Evolutionary conservation across 2,329 filamentous ascomycete genomes (phyloP).

Genomic region (Samsoniella hepiali): DNA sequence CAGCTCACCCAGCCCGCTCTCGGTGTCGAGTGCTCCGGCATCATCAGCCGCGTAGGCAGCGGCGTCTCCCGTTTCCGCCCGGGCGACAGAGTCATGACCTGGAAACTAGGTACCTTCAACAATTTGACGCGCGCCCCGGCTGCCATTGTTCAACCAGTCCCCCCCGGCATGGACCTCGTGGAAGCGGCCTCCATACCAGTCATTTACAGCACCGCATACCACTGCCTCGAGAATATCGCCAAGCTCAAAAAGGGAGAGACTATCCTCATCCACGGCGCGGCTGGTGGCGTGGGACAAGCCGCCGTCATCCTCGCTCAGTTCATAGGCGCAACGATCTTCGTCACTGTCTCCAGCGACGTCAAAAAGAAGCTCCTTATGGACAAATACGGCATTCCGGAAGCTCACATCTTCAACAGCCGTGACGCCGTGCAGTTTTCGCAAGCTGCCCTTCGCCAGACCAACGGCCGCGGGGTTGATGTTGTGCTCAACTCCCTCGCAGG

Average conservation of each 20-base stretch:
- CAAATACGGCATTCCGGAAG: slow-evolving; percentile 29
- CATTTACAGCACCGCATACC: slow-evolving; percentile 28
- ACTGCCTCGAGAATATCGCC: slow-evolving; percentile 27
- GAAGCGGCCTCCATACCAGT: slow-evolving; percentile 29
- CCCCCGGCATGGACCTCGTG: slow-evolving; percentile 27
- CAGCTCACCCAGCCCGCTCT: slow-evolving; percentile 23
- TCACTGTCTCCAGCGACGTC: slow-evolving; percentile 31
- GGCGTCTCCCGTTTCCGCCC: slow-evolving; percentile 22
- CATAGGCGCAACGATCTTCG: slow-evolving; percentile 36
- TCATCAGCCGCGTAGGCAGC: slow-evolving; percentile 24
- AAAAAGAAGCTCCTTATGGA: slow-evolving; percentile 30
- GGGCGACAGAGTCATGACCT: slow-evolving; percentile 32
- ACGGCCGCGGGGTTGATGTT: slow-evolving; percentile 31
- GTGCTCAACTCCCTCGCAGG: slow-evolving; percentile 32
- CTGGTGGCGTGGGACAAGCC: slow-evolving; percentile 36
- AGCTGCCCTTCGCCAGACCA: slow-evolving; percentile 27
- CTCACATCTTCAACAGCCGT: slow-evolving; percentile 34
- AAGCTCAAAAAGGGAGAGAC: slow-evolving; percentile 23
- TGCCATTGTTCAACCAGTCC: slow-evolving; percentile 27
- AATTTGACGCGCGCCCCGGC: slow-evolving; percentile 30
- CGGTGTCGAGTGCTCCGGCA: slow-evolving; percentile 28
- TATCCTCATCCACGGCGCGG: slow-evolving; percentile 38
- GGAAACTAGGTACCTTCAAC: slow-evolving; percentile 24
- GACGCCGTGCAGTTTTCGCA: slow-evolving; percentile 28
- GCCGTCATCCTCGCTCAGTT: slow-evolving; percentile 36